phyloP scores from a whole-genome alignment of 192 early-diverging fungal species.

The Backusella luteola region DNA sequence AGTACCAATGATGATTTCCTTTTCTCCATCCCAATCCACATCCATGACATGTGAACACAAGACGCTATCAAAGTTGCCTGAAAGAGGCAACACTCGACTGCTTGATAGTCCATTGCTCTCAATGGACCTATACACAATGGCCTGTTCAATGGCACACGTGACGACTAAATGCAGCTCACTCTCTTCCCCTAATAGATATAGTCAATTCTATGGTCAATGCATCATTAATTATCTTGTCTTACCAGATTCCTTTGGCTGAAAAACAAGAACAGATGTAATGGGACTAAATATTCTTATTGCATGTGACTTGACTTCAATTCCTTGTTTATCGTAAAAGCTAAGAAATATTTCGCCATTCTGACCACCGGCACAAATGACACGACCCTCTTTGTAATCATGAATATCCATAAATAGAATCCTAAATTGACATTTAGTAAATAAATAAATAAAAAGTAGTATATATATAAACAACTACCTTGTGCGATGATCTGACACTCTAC shows the following conservation, averaged over 20 bases:
- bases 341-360: constrained; percentile 37
- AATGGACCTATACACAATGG: constrained; percentile 50
- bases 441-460: background rate
- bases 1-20: constrained; percentile 54
- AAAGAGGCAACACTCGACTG: constrained; percentile 47
- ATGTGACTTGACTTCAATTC: constrained; percentile 26
- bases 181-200: constrained; percentile 2
- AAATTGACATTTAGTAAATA: background rate
- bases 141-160: constrained; percentile 57
- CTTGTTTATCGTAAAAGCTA: constrained; percentile 26
- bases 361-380: constrained; percentile 32
- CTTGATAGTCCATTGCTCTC: constrained; percentile 34
- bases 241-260: constrained; percentile 20
- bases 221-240: background rate
- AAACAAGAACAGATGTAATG: constrained; percentile 34
- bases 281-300: constrained; percentile 32
- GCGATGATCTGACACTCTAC: constrained; percentile 21
- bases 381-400: constrained; percentile 16
- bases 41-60: constrained; percentile 55
- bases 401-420: constrained; percentile 35
- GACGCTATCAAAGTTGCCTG: constrained; percentile 53
- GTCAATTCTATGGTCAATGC: too few species aligned
- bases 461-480: constrained; percentile 12
- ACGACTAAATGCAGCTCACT: constrained; percentile 47
- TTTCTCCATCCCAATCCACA: constrained; percentile 59